Conservation (phyloP, 2,329 filamentous ascomycete species). For the Monilinia laxa region DNA sequence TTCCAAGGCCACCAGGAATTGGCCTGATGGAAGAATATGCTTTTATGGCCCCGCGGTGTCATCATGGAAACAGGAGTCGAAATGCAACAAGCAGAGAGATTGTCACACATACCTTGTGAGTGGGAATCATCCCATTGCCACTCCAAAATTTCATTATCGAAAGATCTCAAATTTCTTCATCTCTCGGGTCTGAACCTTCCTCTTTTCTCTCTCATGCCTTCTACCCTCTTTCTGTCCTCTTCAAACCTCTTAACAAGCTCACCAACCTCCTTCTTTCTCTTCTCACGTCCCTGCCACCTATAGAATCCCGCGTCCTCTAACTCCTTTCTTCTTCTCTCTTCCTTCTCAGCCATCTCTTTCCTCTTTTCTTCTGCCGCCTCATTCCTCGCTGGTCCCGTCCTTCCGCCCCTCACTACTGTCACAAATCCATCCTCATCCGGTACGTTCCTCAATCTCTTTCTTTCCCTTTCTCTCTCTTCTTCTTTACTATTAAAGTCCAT, state of each 20-base stretch:
- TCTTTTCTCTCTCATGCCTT: constrained; percentile 67
- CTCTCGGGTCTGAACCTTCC: constrained; percentile 57
- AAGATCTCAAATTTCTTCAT: constrained; percentile 27
- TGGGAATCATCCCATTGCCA: not conserved
- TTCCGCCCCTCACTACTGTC: constrained; percentile 79
- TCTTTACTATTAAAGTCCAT: constrained; percentile 72
- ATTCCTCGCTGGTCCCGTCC: constrained; percentile 69
- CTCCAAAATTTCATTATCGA: constrained; percentile 37
- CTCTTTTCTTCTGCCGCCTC: constrained; percentile 65
- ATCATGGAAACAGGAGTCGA: constrained; percentile 42
- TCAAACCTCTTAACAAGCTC: constrained; percentile 71
- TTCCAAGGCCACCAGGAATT: constrained; percentile 34
- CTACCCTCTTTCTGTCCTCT: constrained; percentile 70
- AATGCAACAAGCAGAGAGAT: constrained; percentile 15
- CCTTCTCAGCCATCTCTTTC: constrained; percentile 61
- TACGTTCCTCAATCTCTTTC: constrained; percentile 66
- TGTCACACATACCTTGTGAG: constrained; percentile 28
- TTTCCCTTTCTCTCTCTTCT: constrained; percentile 61
- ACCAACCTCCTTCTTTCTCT: constrained; percentile 71
- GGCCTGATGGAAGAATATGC: constrained; percentile 41
- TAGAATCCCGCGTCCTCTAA: constrained; percentile 67
- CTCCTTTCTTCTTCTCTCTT: constrained; percentile 60
- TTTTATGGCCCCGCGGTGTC: constrained; percentile 55
- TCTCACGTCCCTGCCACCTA: constrained; percentile 78
- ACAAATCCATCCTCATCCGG: constrained; percentile 96